Conservation (phyloP, 202 grass and related monocot species). For the Thinopyrum obtusiflorum region DNA sequence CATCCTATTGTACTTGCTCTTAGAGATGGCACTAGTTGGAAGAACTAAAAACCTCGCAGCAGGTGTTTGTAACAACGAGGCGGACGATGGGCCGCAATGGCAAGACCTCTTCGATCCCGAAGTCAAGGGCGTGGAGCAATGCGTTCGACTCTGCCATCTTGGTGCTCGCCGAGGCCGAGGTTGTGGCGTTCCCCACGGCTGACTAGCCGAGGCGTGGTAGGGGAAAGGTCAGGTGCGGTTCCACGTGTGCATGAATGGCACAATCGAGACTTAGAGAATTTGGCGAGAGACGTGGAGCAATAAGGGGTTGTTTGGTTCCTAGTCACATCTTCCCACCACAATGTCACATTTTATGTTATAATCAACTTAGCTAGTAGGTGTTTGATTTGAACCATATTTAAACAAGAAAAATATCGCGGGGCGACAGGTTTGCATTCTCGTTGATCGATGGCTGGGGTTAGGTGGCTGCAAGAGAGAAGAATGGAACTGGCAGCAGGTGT, state of each 20-base stretch:
- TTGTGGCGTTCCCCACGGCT: background rate
- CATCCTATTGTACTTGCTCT: too few species aligned
- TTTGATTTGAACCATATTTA: too few species aligned
- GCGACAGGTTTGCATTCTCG: too few species aligned
- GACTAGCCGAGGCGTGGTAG: background rate
- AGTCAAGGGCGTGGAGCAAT: constrained; percentile 58
- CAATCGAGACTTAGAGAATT: background rate
- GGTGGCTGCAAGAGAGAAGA: too few species aligned
- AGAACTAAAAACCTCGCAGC: constrained; percentile 60
- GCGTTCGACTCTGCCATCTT: constrained; percentile 55
- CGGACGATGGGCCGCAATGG: constrained; percentile 43
- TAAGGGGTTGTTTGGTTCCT: too few species aligned
- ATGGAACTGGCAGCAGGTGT: background rate
- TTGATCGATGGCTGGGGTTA: too few species aligned
- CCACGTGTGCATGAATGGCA: background rate
- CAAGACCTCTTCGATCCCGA: constrained; percentile 64
- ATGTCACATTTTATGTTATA: too few species aligned
- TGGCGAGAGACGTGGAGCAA: background rate
- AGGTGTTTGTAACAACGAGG: constrained; percentile 50
- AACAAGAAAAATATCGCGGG: too few species aligned
- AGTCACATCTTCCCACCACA: too few species aligned
- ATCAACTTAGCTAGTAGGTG: too few species aligned
- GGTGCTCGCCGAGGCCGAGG: background rate
- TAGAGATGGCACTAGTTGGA: background rate
- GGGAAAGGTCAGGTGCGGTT: background rate